Base-by-base conservation (phyloP, 495 filamentous ascomycete genomes). In the Penicillium arizonense region DNA sequence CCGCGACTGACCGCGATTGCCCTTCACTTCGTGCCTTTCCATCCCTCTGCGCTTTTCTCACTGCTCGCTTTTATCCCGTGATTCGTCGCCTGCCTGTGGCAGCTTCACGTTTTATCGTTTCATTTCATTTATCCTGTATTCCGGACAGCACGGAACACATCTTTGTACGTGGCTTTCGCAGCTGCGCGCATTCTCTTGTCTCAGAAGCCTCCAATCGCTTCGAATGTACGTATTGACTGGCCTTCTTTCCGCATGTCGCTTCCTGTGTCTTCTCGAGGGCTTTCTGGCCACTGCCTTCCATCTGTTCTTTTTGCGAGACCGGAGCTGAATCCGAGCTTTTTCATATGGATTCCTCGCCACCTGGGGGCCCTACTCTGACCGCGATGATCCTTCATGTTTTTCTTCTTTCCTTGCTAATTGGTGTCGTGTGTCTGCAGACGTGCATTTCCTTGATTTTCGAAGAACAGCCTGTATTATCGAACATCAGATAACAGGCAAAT, bases 171-270 rank as follows among this genome's bases (percentile, higher is more conserved):
- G 52, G 62, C 56, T 46, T 55, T 38, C 30, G 30, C 50, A 23
- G 34, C 54, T 53, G 9, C 36, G 53, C 52, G 56, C 59, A 51
- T 52, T 55, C 61, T 63, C 67, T 56, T 67, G 65, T 44, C 48
- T 60, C 56, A 51, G 56, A 58, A 67, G 43, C 39, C 41, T 51
- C 44, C 59, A 53, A 41, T 65, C 47, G 61, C 59, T 69, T 68
- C 65, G 63, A 63, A 74, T 77, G 74, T 77, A 77, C 73, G 74
- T 77, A 76, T 76, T 33, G 49, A 65, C 55, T 50, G 65, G 58
- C 64, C 65, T 61, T 58, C 38, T 57, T 35, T 56, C 47, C 24
- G 53, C 35, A 51, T 58, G 47, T 61, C 18, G 55, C 49, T 35
- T 43, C 47, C 51, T 46, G 9, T 59, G 47, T 41, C 41, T 28